Evolutionary conservation across 2,329 filamentous ascomycete species (phyloP).

Genomic region (Aspergillus costaricaensis): DNA sequence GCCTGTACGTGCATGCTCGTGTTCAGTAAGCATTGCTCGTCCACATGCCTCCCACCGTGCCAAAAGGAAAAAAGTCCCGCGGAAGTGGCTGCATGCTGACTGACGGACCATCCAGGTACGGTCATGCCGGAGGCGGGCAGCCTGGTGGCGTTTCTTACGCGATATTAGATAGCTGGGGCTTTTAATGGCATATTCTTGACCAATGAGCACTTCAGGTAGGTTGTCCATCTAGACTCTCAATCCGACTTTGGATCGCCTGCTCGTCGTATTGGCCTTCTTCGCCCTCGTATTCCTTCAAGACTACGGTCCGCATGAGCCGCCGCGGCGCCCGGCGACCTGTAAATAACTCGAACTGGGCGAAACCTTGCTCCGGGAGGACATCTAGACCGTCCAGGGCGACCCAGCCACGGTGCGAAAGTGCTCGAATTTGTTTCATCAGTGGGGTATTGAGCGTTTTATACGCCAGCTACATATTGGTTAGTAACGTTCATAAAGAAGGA

Average conservation of each 20-base stretch:
- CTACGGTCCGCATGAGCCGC: constrained; percentile 40
- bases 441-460: constrained; percentile 44
- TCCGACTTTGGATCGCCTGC: constrained; percentile 30
- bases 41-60: no score
- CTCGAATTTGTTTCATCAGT: constrained; percentile 40
- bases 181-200: not conserved
- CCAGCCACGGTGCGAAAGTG: constrained; percentile 40
- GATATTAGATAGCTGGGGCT: no score
- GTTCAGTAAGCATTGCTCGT: no score
- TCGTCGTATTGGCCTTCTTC: constrained; percentile 38
- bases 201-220: constrained; percentile 25
- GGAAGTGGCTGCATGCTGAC: no score
- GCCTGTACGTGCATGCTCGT: no score
- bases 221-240: constrained; percentile 37
- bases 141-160: not conserved
- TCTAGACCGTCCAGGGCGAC: constrained; percentile 44
- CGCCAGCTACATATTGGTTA: constrained; percentile 30
- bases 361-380: constrained; percentile 43
- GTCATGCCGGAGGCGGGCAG: not conserved
- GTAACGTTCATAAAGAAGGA: not conserved
- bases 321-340: constrained; percentile 42
- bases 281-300: constrained; percentile 37
- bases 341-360: constrained; percentile 44
- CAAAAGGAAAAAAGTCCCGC: no score
- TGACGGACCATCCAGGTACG: not conserved